Conservation (phyloP, 1,139 yeast species). For the Groenewaldozyma auringiensis region DNA sequence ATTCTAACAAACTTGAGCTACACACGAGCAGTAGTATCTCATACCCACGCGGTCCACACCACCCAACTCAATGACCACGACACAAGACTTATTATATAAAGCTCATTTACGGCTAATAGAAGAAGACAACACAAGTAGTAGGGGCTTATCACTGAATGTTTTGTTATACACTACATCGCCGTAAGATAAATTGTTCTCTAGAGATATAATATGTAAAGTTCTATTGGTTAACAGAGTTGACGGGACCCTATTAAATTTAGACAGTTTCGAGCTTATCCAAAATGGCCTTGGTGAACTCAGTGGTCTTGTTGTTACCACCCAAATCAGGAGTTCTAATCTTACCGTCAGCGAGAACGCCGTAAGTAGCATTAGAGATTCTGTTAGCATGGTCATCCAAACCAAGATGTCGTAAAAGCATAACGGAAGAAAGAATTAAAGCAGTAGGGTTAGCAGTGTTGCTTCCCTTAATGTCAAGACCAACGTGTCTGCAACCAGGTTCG, state of each 20-base stretch:
- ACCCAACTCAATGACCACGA: too few species aligned
- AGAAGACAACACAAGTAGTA: too few species aligned
- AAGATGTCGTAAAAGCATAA: slow-evolving; percentile 91
- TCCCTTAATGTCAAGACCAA: slow-evolving; percentile 93
- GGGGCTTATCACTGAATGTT: too few species aligned
- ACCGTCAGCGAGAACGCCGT: slow-evolving; percentile 84
- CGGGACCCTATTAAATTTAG: slow-evolving; percentile 19
- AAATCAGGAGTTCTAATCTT: slow-evolving; percentile 74
- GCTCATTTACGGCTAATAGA: too few species aligned
- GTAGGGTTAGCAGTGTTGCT: slow-evolving; percentile 96
- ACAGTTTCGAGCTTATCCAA: slow-evolving; percentile 50
- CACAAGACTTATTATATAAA: too few species aligned
- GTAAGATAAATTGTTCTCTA: not conserved
- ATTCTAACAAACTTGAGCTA: too few species aligned
- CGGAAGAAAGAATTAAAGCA: slow-evolving; percentile 82
- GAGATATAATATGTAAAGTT: not conserved
- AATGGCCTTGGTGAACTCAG: slow-evolving; percentile 87
- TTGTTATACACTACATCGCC: not conserved
- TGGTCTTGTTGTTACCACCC: slow-evolving; percentile 83
- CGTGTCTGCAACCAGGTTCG: slow-evolving; percentile 99
- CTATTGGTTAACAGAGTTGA: not conserved
- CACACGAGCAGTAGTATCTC: too few species aligned
- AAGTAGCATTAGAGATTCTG: slow-evolving; percentile 80
- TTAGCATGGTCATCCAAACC: slow-evolving; percentile 82
- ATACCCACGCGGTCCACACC: too few species aligned